These are phyloP conservation scores for Vittaforma corneae DNA, from an alignment of 371 early-diverging fungal genomes.

Conservation along the genomic window DNA sequence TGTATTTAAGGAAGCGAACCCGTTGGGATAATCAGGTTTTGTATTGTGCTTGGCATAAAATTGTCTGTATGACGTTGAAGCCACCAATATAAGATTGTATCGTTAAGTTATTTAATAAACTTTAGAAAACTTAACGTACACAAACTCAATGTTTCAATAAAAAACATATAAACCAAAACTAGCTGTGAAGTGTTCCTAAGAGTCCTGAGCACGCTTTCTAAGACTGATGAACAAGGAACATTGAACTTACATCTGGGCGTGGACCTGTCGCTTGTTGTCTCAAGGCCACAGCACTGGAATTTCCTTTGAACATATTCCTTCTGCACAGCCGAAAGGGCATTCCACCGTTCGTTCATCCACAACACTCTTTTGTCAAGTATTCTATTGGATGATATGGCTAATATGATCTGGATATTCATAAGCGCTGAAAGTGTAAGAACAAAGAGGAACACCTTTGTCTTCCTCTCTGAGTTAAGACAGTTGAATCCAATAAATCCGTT, in stretches of 20 bases:
- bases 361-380: constrained; percentile 14
- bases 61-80: no score
- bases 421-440: constrained; percentile 8
- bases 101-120: constrained; percentile 22
- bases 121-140: constrained; percentile 25
- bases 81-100: no score
- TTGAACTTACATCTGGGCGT: constrained; percentile 12
- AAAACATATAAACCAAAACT: no score
- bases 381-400: constrained; percentile 6
- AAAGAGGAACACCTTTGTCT: constrained; percentile 8
- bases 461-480: neutral
- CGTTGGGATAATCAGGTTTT: no score
- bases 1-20: no score
- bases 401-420: constrained; percentile 32
- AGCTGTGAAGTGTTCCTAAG: no score
- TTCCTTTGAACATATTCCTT: constrained; percentile 29
- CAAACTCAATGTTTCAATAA: constrained; percentile 33
- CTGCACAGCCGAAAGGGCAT: constrained; percentile 12
- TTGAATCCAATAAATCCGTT: neutral
- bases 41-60: no score
- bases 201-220: no score
- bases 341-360: constrained; percentile 35
- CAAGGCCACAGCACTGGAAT: constrained; percentile 45
- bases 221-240: constrained; percentile 3
- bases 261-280: constrained; percentile 15